phyloP scores from a whole-genome alignment of 108 stramenopile species.

The Skeletonema grethae region DNA sequence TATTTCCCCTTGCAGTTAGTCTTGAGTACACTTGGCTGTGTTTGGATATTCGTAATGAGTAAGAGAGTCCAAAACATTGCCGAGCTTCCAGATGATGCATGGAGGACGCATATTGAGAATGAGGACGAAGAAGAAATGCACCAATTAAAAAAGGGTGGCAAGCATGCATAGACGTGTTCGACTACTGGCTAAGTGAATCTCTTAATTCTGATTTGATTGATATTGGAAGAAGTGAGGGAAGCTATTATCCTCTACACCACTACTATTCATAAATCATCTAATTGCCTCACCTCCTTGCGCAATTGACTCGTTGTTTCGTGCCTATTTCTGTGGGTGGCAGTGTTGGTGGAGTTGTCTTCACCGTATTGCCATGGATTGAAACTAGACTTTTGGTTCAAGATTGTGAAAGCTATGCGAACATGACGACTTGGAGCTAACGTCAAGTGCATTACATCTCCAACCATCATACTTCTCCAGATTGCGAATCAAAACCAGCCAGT shows the following conservation, averaged over 20 bases:
- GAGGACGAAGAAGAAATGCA: constrained; percentile 36
- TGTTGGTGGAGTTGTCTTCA: background rate
- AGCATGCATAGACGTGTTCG: constrained; percentile 12
- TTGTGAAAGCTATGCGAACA: no score
- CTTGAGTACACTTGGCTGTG: constrained; percentile 67
- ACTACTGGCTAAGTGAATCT: background rate
- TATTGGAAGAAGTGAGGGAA: background rate
- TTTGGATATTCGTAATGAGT: constrained; percentile 72
- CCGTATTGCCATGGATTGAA: background rate
- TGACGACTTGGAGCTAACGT: no score
- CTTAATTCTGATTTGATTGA: no score
- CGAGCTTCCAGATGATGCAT: constrained; percentile 81
- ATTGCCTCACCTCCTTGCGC: no score
- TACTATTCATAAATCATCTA: background rate
- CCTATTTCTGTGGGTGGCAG: background rate
- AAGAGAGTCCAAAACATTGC: constrained; percentile 66
- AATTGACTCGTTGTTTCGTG: background rate
- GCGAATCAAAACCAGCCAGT: constrained; percentile 60
- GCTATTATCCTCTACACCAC: background rate
- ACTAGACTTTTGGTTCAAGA: background rate
- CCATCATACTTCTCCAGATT: background rate
- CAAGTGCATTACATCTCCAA: background rate
- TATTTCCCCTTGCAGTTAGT: constrained; percentile 71
- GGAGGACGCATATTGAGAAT: constrained; percentile 84
- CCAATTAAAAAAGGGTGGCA: constrained; percentile 29